Conservation (phyloP, 2,329 filamentous ascomycete species). For the Nemania diffusa region DNA sequence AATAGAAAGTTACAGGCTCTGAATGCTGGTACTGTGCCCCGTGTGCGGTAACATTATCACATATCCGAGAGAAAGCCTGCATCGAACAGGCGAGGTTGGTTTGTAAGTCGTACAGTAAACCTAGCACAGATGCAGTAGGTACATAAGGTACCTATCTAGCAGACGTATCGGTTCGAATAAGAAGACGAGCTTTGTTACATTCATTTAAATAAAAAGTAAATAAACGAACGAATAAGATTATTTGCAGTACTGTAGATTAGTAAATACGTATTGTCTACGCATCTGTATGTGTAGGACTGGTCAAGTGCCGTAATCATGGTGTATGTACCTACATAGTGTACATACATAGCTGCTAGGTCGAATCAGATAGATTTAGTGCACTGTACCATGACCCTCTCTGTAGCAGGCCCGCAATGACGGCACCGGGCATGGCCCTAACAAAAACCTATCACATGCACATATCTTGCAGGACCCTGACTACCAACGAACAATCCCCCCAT, state of each 20-base stretch:
- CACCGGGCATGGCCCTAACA: constrained; percentile 35
- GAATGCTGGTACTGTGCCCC: background rate
- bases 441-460: constrained; percentile 34
- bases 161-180: background rate
- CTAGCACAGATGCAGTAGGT: no score
- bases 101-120: no score
- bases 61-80: background rate
- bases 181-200: background rate
- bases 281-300: background rate
- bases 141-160: background rate
- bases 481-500: background rate
- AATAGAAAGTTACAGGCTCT: background rate
- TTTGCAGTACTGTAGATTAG: no score
- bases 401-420: constrained; percentile 32
- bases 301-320: background rate
- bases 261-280: no score
- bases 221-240: background rate
- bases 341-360: no score
- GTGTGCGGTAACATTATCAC: background rate
- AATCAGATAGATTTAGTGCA: no score
- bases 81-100: background rate
- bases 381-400: background rate
- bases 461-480: constrained; percentile 30
- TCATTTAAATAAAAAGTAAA: background rate
- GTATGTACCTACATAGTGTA: no score